These are phyloP conservation scores for Phytopythium oedochilum DNA, from an alignment of 352 stramenopile genomes.

Conservation along the genomic window DNA sequence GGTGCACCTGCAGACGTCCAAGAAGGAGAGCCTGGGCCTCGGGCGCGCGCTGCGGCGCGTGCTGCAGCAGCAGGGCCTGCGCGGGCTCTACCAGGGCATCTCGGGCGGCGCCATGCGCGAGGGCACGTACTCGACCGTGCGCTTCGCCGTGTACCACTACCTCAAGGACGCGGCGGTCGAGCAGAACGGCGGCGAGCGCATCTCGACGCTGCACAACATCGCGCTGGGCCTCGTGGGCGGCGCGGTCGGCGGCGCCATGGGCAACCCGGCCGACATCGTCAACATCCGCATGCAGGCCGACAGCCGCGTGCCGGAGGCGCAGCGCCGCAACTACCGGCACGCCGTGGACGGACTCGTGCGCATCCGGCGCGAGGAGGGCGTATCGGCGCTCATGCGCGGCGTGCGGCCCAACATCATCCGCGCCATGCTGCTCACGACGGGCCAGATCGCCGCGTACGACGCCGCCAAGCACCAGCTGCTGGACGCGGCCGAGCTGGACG, in stretches of 20 bases:
- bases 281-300: conserved; percentile 86
- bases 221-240: conserved; percentile 63
- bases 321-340: conserved; percentile 82
- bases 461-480: conserved; percentile 60
- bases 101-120: conserved; percentile 74
- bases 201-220: conserved; percentile 70
- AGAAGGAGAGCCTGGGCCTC: conserved; percentile 63
- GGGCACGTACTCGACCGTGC: conserved; percentile 82
- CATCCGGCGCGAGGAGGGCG: conserved; percentile 62
- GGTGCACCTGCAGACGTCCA: conserved; percentile 77
- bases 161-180: conserved; percentile 75
- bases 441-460: conserved; percentile 83
- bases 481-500: conserved; percentile 34
- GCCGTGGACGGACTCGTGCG: conserved; percentile 65
- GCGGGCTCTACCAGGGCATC: conserved; percentile 78
- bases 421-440: conserved; percentile 77
- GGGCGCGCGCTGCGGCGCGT: conserved; percentile 45
- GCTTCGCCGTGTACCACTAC: conserved; percentile 80
- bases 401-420: conserved; percentile 83
- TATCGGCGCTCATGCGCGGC: conserved; percentile 53
- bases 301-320: conserved; percentile 45
- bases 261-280: conserved; percentile 78
- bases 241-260: conserved; percentile 57
- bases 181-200: conserved; percentile 53
- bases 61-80: conserved; percentile 54